Conservation (phyloP, 768 basidiomycete species). For the Termitomyces sp. region DNA sequence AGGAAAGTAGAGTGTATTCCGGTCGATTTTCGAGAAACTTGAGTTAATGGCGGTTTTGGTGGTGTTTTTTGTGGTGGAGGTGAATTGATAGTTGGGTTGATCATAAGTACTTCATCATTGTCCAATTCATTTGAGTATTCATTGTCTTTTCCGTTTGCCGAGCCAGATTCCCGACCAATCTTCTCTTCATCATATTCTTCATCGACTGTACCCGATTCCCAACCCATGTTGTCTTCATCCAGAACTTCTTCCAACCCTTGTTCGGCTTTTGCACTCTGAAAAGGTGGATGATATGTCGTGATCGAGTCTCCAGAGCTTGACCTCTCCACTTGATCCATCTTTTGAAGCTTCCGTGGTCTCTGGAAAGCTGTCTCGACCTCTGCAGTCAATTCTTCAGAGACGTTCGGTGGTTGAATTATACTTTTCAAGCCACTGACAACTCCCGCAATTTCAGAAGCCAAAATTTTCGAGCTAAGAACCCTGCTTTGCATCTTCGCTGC, state of each 20-base stretch:
- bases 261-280: constrained; percentile 20
- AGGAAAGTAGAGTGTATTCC: constrained; percentile 64
- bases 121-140: constrained; percentile 27
- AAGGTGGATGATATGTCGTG: not conserved
- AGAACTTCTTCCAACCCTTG: constrained; percentile 18
- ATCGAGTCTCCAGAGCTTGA: not conserved
- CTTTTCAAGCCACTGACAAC: constrained; percentile 49
- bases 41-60: constrained; percentile 24
- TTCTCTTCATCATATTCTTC: constrained; percentile 28
- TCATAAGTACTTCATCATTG: constrained; percentile 30
- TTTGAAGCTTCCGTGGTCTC: constrained; percentile 25
- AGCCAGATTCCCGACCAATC: constrained; percentile 55
- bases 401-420: constrained; percentile 32
- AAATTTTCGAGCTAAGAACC: constrained; percentile 72
- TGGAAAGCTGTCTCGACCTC: constrained; percentile 13
- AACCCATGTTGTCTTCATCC: constrained; percentile 29
- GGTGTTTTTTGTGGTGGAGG: constrained; percentile 18
- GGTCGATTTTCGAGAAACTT: constrained; percentile 18
- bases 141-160: constrained; percentile 31
- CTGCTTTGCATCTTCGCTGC: constrained; percentile 65
- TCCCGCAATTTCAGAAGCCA: constrained; percentile 55
- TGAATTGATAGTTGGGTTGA: constrained; percentile 10
- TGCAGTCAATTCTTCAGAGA: not conserved
- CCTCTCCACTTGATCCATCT: constrained; percentile 15
- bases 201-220: constrained; percentile 41